Evolutionary conservation across 352 stramenopile species (phyloP).

Genomic region (Phytophthora pistaciae): DNA sequence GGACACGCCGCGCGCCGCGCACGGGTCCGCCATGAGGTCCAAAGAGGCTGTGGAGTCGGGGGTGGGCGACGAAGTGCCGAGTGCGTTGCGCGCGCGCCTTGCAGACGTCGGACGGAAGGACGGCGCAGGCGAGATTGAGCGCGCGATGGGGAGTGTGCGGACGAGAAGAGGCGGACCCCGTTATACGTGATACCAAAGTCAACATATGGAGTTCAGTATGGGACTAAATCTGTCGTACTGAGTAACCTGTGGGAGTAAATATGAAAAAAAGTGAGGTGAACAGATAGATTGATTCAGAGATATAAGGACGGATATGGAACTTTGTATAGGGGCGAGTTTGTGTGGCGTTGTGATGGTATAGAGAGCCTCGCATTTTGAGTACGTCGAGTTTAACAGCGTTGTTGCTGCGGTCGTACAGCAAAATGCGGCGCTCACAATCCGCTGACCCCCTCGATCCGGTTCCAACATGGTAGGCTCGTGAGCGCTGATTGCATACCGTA

Average conservation of each 20-base stretch:
- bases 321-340: not conserved
- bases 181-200: conserved; percentile 7
- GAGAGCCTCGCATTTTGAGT: not conserved
- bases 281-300: not conserved
- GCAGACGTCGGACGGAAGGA: conserved; percentile 14
- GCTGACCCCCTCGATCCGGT: conserved; percentile 10
- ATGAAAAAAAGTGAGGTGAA: not conserved
- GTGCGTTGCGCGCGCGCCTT: not conserved
- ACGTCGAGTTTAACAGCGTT: not conserved
- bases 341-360: not conserved
- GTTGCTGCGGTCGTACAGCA: not conserved
- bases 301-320: not conserved
- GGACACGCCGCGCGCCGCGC: conserved; percentile 35
- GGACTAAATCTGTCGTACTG: not conserved
- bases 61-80: not conserved
- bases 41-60: not conserved
- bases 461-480: not conserved
- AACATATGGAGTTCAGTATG: not conserved
- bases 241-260: conserved; percentile 1
- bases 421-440: not conserved
- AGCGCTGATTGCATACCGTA: conserved; percentile 9
- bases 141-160: conserved; percentile 29
- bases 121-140: conserved; percentile 32
- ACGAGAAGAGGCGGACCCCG: not conserved
- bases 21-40: conserved; percentile 25